Conservation (phyloP, 2,329 filamentous ascomycete genomes). For the Pestalotiopsis sp. region DNA sequence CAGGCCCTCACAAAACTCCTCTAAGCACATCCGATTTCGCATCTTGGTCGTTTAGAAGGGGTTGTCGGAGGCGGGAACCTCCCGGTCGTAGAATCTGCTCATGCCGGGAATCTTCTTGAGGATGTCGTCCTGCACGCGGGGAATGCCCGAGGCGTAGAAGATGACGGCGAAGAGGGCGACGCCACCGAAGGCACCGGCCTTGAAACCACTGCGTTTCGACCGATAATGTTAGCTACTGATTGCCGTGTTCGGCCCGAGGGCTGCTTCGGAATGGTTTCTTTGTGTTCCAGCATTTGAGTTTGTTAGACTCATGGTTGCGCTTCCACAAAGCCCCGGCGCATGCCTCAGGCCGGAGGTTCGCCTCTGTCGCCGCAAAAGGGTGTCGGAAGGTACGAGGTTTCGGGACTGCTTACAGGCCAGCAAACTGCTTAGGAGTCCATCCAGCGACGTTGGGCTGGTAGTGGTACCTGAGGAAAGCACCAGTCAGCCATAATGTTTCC, state of each 20-base stretch:
- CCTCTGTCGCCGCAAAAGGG: neutral
- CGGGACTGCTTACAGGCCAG: constrained; percentile 53
- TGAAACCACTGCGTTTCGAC: constrained; percentile 46
- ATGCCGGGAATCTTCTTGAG: constrained; percentile 62
- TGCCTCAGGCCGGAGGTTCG: too few relatives aligned
- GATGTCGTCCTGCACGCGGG: constrained; percentile 61
- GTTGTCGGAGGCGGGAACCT: constrained; percentile 63
- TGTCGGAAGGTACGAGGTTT: neutral
- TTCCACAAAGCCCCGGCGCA: neutral
- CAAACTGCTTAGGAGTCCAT: constrained; percentile 49
- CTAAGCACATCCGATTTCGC: neutral
- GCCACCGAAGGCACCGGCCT: constrained; percentile 57
- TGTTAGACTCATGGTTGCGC: constrained; percentile 1
- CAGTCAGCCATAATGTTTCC: neutral
- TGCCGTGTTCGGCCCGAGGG: neutral
- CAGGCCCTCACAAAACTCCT: neutral
- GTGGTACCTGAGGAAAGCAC: constrained; percentile 52
- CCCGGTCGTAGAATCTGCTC: constrained; percentile 52
- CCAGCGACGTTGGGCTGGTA: constrained; percentile 58
- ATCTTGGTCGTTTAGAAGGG: constrained; percentile 14
- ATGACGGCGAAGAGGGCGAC: constrained; percentile 60
- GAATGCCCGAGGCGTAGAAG: constrained; percentile 65
- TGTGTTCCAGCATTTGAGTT: neutral
- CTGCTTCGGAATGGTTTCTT: neutral
- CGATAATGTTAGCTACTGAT: neutral